phyloP scores from a whole-genome alignment of 2,329 filamentous ascomycete species.

The Penicillium sp. region DNA sequence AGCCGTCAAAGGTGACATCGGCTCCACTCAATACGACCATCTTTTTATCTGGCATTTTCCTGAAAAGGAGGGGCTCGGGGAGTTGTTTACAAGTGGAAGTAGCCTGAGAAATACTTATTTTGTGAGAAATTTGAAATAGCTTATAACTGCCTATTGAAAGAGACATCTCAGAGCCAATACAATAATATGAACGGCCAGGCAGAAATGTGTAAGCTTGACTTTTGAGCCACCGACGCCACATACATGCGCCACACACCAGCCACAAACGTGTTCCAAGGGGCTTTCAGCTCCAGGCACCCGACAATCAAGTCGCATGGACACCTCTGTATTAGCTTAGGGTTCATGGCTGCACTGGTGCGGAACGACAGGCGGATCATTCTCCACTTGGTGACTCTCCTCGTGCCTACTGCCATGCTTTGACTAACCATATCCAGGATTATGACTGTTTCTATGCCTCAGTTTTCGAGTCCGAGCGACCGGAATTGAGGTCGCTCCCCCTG shows the following conservation, averaged over 20 bases:
- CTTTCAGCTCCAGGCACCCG: neutral
- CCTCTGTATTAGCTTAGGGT: neutral
- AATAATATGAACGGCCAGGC: too few relatives aligned
- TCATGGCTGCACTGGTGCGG: slow-evolving; percentile 33
- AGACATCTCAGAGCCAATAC: too few relatives aligned
- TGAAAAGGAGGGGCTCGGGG: too few relatives aligned
- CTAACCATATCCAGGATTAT: slow-evolving; percentile 40
- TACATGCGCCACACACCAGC: neutral
- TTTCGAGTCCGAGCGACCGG: slow-evolving; percentile 75
- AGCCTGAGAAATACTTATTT: too few relatives aligned
- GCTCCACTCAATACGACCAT: too few relatives aligned
- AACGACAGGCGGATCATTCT: slow-evolving; percentile 69
- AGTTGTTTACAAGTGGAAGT: too few relatives aligned
- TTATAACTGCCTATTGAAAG: too few relatives aligned
- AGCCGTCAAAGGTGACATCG: too few relatives aligned
- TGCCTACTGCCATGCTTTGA: neutral
- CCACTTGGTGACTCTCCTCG: slow-evolving; percentile 67
- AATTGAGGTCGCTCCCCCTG: slow-evolving; percentile 68
- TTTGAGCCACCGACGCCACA: neutral
- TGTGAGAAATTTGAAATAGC: too few relatives aligned
- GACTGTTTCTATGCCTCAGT: slow-evolving; percentile 91
- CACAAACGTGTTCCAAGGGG: neutral
- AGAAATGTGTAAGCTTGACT: too few relatives aligned
- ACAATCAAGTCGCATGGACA: slow-evolving; percentile 9
- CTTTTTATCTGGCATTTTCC: too few relatives aligned